A percentile compares a stretch with the other conserved stretches of the same genome.
phyloP scores from a whole-genome alignment of 2,329 filamentous ascomycete species.

The Aspergillus hiratsukae region DNA sequence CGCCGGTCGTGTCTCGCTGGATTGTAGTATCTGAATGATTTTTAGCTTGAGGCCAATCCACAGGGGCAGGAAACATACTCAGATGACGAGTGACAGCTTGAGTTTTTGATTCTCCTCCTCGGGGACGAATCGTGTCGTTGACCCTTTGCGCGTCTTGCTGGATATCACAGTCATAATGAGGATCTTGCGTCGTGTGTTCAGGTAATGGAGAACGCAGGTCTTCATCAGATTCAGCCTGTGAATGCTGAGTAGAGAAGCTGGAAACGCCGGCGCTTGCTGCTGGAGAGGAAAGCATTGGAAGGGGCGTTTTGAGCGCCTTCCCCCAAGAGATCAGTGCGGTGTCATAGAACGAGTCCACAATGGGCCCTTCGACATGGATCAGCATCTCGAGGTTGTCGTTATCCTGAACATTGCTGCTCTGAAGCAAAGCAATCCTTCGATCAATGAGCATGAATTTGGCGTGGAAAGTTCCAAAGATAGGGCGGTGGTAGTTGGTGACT shows the following conservation, averaged over 20 bases:
- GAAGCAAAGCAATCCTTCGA: conserved; percentile 63
- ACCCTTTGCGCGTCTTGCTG: conserved; percentile 58
- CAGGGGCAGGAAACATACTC: conserved; percentile 33
- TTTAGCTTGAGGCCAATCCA: background rate
- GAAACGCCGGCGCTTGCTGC: conserved; percentile 34
- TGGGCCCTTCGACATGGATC: conserved; percentile 68
- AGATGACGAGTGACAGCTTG: conserved; percentile 62
- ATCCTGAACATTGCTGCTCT: conserved; percentile 73
- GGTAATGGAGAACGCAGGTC: conserved; percentile 34
- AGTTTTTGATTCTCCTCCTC: conserved; percentile 49
- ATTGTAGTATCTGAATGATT: conserved; percentile 47
- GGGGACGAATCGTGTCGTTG: conserved; percentile 53
- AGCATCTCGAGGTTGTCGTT: conserved; percentile 82
- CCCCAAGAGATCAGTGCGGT: conserved; percentile 70
- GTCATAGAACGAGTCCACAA: conserved; percentile 73
- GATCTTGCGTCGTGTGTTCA: conserved; percentile 55
- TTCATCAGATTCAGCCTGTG: conserved; percentile 5
- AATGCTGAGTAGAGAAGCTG: conserved; percentile 13
- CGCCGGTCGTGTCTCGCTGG: conserved; percentile 47
- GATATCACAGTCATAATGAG: conserved; percentile 62
- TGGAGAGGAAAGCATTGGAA: conserved; percentile 53
- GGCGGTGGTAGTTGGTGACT: conserved; percentile 68
- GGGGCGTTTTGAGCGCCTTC: conserved; percentile 54
- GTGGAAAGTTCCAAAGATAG: conserved; percentile 70
- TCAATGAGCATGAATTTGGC: conserved; percentile 76